Conservation (phyloP, 2,329 filamentous ascomycete species). For the Cladophialophora exuberans region DNA sequence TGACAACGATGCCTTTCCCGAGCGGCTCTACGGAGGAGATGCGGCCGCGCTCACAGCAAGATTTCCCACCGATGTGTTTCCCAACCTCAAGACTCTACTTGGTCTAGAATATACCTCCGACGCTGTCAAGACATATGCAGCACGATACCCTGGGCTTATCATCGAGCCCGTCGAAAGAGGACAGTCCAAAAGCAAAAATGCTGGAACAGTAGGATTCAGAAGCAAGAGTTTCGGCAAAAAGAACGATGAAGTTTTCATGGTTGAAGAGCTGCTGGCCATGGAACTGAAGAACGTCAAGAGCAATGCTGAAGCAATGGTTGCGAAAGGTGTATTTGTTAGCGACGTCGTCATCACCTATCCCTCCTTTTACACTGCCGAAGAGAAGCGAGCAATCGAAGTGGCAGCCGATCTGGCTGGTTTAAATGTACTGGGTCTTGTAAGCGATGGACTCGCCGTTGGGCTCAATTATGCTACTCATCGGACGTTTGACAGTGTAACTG, state of each 20-base stretch:
- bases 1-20: conserved; percentile 70
- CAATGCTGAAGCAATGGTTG: conserved; percentile 84
- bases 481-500: conserved; percentile 81
- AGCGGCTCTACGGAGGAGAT: conserved; percentile 89
- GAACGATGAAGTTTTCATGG: conserved; percentile 66
- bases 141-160: conserved; percentile 77
- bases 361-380: conserved; percentile 84
- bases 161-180: conserved; percentile 60
- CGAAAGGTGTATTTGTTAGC: conserved; percentile 71
- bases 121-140: conserved; percentile 69
- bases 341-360: conserved; percentile 90
- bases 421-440: conserved; percentile 81
- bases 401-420: conserved; percentile 87
- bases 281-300: conserved; percentile 87
- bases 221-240: conserved; percentile 70
- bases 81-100: conserved; percentile 89
- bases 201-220: conserved; percentile 78
- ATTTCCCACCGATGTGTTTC: conserved; percentile 91
- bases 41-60: conserved; percentile 83
- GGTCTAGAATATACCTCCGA: conserved; percentile 66
- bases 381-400: conserved; percentile 82
- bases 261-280: conserved; percentile 96
- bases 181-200: conserved; percentile 43
- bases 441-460: conserved; percentile 88
- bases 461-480: conserved; percentile 92